Conservation (phyloP, 495 filamentous ascomycete species). For the Sphaerosporella brunnea region DNA sequence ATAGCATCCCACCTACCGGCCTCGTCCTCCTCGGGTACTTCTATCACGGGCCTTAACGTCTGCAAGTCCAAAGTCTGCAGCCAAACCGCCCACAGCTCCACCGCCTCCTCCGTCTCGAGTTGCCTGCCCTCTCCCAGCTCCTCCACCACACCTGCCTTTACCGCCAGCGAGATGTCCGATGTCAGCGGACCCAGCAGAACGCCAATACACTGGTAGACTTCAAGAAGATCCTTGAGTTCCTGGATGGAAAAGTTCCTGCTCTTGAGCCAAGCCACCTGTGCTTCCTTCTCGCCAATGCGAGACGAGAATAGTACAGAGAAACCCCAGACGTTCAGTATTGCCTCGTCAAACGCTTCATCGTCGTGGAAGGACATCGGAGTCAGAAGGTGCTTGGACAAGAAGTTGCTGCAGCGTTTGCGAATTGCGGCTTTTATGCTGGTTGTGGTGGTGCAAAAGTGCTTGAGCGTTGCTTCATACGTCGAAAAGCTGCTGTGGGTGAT, state of each 20-base stretch:
- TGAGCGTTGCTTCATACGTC: not conserved
- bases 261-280: conserved; percentile 14
- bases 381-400: conserved; percentile 7
- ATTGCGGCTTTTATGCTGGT: conserved; percentile 12
- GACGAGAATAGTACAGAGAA: conserved; percentile 12
- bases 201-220: conserved; percentile 18
- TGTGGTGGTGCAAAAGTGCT: not conserved
- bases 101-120: not conserved
- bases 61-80: conserved; percentile 1
- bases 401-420: conserved; percentile 14
- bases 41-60: not conserved
- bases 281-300: not conserved
- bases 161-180: not conserved
- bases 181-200: conserved; percentile 17
- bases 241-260: not conserved
- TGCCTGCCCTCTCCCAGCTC: not conserved
- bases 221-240: conserved; percentile 15
- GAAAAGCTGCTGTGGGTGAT: not conserved
- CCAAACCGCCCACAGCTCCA: not conserved
- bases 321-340: conserved; percentile 19
- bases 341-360: conserved; percentile 14
- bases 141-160: not conserved
- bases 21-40: not conserved
- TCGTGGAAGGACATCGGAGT: conserved; percentile 4
- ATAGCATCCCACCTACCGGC: conserved; percentile 3